These are phyloP conservation scores for Raffaelea ambrosiae DNA, from an alignment of 2,329 filamentous ascomycete species.

Conservation along the genomic window DNA sequence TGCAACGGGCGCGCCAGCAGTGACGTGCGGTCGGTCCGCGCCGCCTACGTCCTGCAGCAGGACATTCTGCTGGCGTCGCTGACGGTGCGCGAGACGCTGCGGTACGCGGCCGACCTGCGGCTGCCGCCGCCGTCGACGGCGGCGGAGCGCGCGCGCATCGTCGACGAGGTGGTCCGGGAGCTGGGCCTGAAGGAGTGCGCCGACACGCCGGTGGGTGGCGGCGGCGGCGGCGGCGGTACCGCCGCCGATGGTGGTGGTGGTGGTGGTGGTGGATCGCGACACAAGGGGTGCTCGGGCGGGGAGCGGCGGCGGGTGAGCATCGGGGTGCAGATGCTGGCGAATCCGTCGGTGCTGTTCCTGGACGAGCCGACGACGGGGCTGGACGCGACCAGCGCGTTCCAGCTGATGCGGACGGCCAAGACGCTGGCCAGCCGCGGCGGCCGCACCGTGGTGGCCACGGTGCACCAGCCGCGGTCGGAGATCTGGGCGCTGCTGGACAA, in stretches of 20 bases:
- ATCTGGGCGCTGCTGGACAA: conserved; percentile 73
- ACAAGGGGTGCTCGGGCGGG: conserved; percentile 69
- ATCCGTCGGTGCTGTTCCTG: conserved; percentile 68
- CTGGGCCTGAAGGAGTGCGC: conserved; percentile 70
- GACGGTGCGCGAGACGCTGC: conserved; percentile 79
- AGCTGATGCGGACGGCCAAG: conserved; percentile 63
- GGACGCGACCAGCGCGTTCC: conserved; percentile 68
- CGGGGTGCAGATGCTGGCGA: conserved; percentile 69
- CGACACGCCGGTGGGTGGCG: conserved; percentile 61
- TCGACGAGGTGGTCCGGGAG: conserved; percentile 70
- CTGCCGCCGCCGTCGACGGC: conserved; percentile 56
- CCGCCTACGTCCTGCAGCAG: conserved; percentile 83
- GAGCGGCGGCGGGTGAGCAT: conserved; percentile 72
- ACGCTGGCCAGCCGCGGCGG: conserved; percentile 53
- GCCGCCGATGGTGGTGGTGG: too few relatives aligned
- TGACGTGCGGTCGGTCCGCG: too few relatives aligned
- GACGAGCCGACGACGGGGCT: conserved; percentile 74
- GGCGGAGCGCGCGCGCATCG: conserved; percentile 50
- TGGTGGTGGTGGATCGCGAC: too few relatives aligned
- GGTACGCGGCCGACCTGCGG: conserved; percentile 65
- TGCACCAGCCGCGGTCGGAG: conserved; percentile 70
- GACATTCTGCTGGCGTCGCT: too few relatives aligned
- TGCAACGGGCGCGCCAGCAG: conserved; percentile 87
- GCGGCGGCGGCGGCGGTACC: too few relatives aligned
- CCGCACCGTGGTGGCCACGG: conserved; percentile 63